phyloP scores from a whole-genome alignment of 208 protist genomes.

The Trypanosoma scelopori region DNA sequence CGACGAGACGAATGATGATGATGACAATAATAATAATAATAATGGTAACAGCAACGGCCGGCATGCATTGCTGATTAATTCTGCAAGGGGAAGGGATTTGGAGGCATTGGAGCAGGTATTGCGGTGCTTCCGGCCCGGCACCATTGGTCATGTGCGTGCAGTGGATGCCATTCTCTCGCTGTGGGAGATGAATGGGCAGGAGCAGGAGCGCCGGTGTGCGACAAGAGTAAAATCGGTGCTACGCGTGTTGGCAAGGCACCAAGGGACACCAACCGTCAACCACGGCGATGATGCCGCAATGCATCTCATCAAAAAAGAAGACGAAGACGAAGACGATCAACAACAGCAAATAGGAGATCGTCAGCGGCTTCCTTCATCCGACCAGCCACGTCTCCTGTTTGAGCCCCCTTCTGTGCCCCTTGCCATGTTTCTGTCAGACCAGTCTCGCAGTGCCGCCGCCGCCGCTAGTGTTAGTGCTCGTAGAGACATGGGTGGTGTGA shows the following conservation, averaged over 20 bases:
- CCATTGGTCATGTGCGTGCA: constrained; percentile 44
- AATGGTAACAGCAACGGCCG: too few species aligned
- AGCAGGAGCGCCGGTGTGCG: constrained; percentile 32
- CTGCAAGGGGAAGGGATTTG: not conserved
- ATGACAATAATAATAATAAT: not conserved
- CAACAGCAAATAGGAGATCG: not conserved
- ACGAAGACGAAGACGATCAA: constrained; percentile 19
- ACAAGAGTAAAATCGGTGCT: constrained; percentile 7
- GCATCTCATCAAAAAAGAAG: constrained; percentile 15
- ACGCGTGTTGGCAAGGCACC: constrained; percentile 1
- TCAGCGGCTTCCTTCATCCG: not conserved
- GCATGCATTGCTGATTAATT: not conserved
- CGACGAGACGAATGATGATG: not conserved
- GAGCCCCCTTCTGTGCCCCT: constrained; percentile 26
- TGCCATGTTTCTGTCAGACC: constrained; percentile 16
- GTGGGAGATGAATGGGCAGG: constrained; percentile 36
- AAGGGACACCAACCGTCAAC: constrained; percentile 1
- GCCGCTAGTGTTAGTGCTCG: not conserved
- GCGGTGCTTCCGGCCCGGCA: constrained; percentile 31
- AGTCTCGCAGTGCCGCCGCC: not conserved
- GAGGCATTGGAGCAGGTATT: constrained; percentile 22
- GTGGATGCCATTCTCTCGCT: constrained; percentile 36
- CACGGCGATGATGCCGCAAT: not conserved
- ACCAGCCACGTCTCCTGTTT: constrained; percentile 20
- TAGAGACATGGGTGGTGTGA: not conserved